phyloP scores from a whole-genome alignment of 2,329 filamentous ascomycete genomes.

The Botryotinia globosa region DNA sequence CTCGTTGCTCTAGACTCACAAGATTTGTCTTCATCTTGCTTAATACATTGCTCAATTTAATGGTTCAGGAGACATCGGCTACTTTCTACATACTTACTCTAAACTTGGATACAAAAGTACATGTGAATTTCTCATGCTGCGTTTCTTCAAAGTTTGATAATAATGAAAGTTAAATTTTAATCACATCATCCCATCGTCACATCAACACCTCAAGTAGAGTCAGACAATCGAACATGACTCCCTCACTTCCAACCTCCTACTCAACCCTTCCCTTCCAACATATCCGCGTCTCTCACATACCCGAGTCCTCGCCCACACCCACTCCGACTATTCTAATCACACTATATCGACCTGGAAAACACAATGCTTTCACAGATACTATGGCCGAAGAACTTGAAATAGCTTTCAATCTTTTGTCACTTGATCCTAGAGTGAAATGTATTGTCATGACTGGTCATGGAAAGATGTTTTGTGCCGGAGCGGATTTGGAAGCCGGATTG shows the following conservation, averaged over 20 bases:
- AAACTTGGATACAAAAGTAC: not conserved
- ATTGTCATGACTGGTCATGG: conserved; percentile 54
- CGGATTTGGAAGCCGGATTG: conserved; percentile 35
- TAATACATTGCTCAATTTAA: not conserved
- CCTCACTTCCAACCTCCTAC: conserved; percentile 41
- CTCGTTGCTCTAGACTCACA: not conserved
- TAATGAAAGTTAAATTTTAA: not conserved
- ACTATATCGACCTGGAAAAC: conserved; percentile 60
- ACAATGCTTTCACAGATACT: conserved; percentile 66
- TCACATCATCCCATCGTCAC: not conserved
- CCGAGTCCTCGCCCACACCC: conserved; percentile 49
- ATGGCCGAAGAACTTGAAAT: conserved; percentile 61
- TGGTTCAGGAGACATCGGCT: not conserved
- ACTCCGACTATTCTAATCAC: conserved; percentile 62
- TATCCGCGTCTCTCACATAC: conserved; percentile 50
- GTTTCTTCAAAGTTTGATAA: not conserved
- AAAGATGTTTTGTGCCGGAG: conserved; percentile 55
- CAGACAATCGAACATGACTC: not conserved
- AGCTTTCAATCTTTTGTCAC: conserved; percentile 51
- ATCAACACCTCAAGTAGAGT: not conserved
- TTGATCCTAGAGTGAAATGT: conserved; percentile 52
- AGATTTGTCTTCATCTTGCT: not conserved
- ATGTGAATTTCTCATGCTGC: too few relatives aligned
- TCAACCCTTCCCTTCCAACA: conserved; percentile 43
- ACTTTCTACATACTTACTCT: not conserved